These are phyloP conservation scores for Periconia digitata DNA, from an alignment of 2,329 filamentous ascomycete genomes.

Conservation along the genomic window DNA sequence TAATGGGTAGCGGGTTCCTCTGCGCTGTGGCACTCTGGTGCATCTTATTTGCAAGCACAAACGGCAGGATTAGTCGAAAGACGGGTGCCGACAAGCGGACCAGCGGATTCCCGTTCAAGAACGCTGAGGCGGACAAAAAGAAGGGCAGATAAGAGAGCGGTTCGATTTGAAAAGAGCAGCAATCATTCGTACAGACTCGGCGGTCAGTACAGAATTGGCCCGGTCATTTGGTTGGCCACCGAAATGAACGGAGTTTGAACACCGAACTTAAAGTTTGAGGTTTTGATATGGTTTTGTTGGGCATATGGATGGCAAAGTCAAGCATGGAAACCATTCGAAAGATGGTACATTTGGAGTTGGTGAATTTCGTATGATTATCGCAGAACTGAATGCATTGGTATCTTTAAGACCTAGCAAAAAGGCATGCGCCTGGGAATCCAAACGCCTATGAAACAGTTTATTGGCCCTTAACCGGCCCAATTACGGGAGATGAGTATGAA, in stretches of 20 bases:
- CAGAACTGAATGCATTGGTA: conserved; percentile 15
- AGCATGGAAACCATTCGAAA: not conserved
- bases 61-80: conserved; percentile 61
- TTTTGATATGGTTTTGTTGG: not conserved
- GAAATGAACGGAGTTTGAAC: too few relatives aligned
- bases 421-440: not conserved
- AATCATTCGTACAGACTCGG: too few relatives aligned
- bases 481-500: too few relatives aligned
- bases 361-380: not conserved
- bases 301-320: not conserved
- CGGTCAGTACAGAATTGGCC: too few relatives aligned
- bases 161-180: not conserved
- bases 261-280: not conserved
- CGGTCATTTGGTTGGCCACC: too few relatives aligned
- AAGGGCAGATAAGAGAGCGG: conserved; percentile 31
- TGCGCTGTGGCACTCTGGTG: conserved; percentile 68
- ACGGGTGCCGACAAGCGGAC: conserved; percentile 69
- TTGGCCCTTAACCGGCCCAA: too few relatives aligned
- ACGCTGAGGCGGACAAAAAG: conserved; percentile 55
- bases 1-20: conserved; percentile 59
- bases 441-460: not conserved
- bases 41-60: conserved; percentile 58
- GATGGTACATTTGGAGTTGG: not conserved
- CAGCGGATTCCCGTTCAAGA: conserved; percentile 66
- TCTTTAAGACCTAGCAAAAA: conserved; percentile 11